Conservation (phyloP, 441 rosid species). For the Metrosideros polymorpha region DNA sequence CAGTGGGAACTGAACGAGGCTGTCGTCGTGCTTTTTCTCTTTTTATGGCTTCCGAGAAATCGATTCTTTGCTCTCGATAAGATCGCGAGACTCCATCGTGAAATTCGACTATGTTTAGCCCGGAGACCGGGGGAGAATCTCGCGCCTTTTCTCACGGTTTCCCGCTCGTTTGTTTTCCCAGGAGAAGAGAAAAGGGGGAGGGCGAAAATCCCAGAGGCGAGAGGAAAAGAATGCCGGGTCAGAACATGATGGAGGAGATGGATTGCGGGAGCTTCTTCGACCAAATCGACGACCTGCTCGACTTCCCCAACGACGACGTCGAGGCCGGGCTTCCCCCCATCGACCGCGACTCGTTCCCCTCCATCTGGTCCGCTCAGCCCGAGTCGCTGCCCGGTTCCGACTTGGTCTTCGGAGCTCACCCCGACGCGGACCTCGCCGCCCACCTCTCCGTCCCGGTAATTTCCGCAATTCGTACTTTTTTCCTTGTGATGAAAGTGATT, state of each 20-base stretch:
- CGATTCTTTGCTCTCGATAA: background rate
- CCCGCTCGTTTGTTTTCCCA: slow-evolving; percentile 5
- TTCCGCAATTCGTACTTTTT: background rate
- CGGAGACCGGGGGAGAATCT: background rate
- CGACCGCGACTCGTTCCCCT: slow-evolving; percentile 32
- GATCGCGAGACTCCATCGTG: background rate
- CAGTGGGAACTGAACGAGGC: background rate
- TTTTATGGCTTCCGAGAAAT: background rate
- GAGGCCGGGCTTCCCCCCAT: slow-evolving; percentile 24
- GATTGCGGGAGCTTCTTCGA: slow-evolving; percentile 96
- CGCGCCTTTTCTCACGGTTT: background rate
- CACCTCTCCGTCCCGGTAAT: slow-evolving; percentile 66
- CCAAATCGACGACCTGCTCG: slow-evolving; percentile 84
- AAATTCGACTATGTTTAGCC: background rate
- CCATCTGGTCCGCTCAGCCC: slow-evolving; percentile 50
- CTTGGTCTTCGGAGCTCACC: slow-evolving; percentile 45
- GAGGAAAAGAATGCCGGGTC: slow-evolving; percentile 44
- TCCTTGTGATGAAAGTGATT: background rate
- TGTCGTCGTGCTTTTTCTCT: background rate
- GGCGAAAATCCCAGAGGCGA: slow-evolving; percentile 1
- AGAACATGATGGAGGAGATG: slow-evolving; percentile 65
- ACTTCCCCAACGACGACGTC: slow-evolving; percentile 67
- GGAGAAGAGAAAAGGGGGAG: background rate
- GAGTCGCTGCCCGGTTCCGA: slow-evolving; percentile 49
- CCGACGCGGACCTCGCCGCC: slow-evolving; percentile 53